Conservation (phyloP, 2,329 filamentous ascomycete genomes). For the Sporothrix dimorphospora region DNA sequence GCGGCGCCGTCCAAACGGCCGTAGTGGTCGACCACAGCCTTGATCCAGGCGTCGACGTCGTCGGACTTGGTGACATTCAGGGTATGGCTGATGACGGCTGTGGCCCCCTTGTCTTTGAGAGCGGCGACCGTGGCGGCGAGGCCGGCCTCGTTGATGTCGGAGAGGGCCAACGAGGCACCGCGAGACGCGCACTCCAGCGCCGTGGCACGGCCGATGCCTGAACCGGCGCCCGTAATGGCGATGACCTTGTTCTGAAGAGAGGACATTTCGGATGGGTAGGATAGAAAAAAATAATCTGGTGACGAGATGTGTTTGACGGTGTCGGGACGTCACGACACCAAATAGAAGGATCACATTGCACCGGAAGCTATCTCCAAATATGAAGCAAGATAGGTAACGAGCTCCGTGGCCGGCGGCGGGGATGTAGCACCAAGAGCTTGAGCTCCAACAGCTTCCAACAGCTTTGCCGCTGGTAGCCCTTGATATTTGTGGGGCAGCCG, state of each 20-base stretch:
- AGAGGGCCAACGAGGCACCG: conserved; percentile 50
- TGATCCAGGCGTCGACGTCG: conserved; percentile 57
- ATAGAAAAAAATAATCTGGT: not conserved
- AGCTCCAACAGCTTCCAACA: not conserved
- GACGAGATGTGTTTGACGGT: no score
- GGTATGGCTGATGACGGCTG: not conserved
- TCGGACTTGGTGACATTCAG: conserved; percentile 1
- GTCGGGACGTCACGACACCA: not conserved
- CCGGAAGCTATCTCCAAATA: not conserved
- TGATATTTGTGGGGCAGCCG: not conserved
- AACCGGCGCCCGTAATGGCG: conserved; percentile 37
- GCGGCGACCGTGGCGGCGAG: conserved; percentile 35
- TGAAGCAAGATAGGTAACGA: not conserved
- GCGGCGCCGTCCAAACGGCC: conserved; percentile 58
- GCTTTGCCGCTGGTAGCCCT: not conserved
- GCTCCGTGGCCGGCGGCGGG: not conserved
- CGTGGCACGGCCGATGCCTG: conserved; percentile 52
- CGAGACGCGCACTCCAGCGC: conserved; percentile 46
- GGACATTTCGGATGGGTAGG: not conserved
- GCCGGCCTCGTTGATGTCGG: conserved; percentile 46
- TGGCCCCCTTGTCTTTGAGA: not conserved
- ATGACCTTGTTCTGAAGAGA: conserved; percentile 22
- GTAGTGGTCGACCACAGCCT: conserved; percentile 49
- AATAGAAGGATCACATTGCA: not conserved
- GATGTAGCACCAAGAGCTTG: not conserved